Percentiles rank a stretch among this genome's conserved stretches.
Evolutionary conservation across 176 grass and related monocot genomes (phyloP).

Genomic region (Themeda triandra): DNA sequence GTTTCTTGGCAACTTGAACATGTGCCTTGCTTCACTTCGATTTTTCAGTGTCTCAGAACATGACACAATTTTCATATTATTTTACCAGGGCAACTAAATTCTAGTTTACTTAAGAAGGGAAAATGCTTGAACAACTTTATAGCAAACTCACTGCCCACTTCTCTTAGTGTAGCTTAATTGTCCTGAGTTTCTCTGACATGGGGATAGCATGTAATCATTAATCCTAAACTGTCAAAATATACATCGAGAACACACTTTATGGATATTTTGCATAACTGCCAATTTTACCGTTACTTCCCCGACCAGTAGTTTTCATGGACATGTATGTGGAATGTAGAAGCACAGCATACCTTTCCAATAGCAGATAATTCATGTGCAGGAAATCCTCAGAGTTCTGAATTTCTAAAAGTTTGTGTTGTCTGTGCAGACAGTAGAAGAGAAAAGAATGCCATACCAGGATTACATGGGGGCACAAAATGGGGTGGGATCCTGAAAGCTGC

Average conservation of each 20-base stretch:
- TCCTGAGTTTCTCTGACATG: too few relatives aligned
- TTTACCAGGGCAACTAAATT: neutral
- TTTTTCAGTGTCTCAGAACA: neutral
- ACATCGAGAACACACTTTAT: neutral
- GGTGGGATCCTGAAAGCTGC: neutral
- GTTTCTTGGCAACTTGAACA: neutral
- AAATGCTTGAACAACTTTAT: neutral
- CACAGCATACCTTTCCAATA: neutral
- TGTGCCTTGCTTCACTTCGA: neutral
- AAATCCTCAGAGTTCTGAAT: neutral
- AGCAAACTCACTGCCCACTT: too few relatives aligned
- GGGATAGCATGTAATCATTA: neutral
- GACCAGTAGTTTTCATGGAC: too few relatives aligned
- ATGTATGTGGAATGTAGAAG: neutral
- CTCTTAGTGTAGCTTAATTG: too few relatives aligned
- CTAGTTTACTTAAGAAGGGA: neutral
- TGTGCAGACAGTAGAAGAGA: neutral
- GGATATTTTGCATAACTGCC: neutral
- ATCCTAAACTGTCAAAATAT: neutral
- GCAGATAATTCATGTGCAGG: neutral
- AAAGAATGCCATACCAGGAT: slow-evolving; percentile 10
- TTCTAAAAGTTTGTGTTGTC: slow-evolving; percentile 24
- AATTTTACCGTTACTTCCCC: slow-evolving; percentile 1
- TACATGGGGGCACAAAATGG: slow-evolving; percentile 9
- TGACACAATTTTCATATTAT: neutral